These are phyloP conservation scores for Leptomonas pyrrhocoris DNA, from an alignment of 208 protist species.

Conservation along the genomic window DNA sequence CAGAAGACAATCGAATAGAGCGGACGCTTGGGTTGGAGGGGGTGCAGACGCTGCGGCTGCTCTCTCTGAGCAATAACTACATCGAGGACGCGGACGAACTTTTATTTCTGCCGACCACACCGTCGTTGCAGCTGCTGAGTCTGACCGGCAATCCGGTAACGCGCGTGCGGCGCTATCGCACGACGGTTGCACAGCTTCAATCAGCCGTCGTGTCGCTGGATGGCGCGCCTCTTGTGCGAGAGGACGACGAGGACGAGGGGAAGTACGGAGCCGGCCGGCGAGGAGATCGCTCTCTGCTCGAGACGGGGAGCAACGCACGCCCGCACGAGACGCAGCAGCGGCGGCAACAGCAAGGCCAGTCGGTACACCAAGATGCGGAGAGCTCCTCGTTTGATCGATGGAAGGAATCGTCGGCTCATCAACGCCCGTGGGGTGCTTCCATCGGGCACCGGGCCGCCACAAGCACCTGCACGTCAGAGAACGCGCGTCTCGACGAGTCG, in stretches of 20 bases:
- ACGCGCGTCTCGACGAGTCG: background rate
- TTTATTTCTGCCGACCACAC: constrained; percentile 45
- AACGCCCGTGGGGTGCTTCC: background rate
- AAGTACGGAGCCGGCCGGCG: too few species aligned
- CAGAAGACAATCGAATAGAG: constrained; percentile 71
- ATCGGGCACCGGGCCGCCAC: background rate
- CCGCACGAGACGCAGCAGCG: too few species aligned
- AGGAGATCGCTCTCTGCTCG: too few species aligned
- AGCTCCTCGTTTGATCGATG: too few species aligned
- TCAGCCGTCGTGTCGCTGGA: constrained; percentile 65
- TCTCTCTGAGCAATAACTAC: constrained; percentile 75
- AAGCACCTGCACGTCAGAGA: background rate
- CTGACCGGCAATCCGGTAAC: constrained; percentile 68
- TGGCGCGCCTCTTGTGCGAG: constrained; percentile 53
- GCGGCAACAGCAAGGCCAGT: too few species aligned
- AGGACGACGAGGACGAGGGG: background rate
- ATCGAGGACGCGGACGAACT: constrained; percentile 77
- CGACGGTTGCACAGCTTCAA: constrained; percentile 49
- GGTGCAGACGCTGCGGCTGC: constrained; percentile 47
- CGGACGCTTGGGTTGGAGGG: constrained; percentile 59
- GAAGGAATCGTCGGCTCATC: background rate
- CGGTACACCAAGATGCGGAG: background rate
- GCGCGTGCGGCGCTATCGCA: constrained; percentile 49
- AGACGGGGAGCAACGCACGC: too few species aligned
- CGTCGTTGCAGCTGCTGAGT: constrained; percentile 63